phyloP scores from a whole-genome alignment of 768 basidiomycete species.

The Cyathus striatus region DNA sequence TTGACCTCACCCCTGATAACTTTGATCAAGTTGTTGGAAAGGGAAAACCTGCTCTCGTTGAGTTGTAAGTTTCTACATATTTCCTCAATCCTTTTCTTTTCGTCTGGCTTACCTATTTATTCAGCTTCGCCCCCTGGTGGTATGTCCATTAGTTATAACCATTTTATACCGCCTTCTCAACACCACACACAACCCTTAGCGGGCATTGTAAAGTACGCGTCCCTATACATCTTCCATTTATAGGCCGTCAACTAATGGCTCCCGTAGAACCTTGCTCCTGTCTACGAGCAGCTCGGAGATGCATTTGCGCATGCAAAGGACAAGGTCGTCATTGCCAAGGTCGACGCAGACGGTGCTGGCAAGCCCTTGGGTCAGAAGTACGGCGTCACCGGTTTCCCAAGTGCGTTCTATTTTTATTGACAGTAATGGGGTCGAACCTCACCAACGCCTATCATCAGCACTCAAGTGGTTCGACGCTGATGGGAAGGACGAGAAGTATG shows the following conservation, averaged over 20 bases:
- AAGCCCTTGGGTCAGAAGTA: constrained; percentile 72
- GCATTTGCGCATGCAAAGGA: constrained; percentile 76
- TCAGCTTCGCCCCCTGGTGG: constrained; percentile 88
- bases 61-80: constrained; percentile 62
- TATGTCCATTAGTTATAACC: constrained; percentile 24
- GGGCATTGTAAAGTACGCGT: constrained; percentile 79
- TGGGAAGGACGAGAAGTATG: constrained; percentile 65
- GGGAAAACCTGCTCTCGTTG: constrained; percentile 81
- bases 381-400: constrained; percentile 82
- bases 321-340: constrained; percentile 85
- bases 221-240: neutral
- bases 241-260: neutral
- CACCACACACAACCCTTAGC: constrained; percentile 25
- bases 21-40: constrained; percentile 75
- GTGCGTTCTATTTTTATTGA: constrained; percentile 41
- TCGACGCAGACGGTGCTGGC: constrained; percentile 88
- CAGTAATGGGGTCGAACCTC: constrained; percentile 1
- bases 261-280: constrained; percentile 78
- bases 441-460: constrained; percentile 40
- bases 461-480: constrained; percentile 85
- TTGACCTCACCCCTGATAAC: constrained; percentile 71
- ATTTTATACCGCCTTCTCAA: neutral
- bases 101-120: too few species aligned
- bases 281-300: constrained; percentile 85
- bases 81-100: neutral